These are phyloP conservation scores for Ramichloridium luteum DNA, from an alignment of 2,329 filamentous ascomycete species.

Conservation along the genomic window DNA sequence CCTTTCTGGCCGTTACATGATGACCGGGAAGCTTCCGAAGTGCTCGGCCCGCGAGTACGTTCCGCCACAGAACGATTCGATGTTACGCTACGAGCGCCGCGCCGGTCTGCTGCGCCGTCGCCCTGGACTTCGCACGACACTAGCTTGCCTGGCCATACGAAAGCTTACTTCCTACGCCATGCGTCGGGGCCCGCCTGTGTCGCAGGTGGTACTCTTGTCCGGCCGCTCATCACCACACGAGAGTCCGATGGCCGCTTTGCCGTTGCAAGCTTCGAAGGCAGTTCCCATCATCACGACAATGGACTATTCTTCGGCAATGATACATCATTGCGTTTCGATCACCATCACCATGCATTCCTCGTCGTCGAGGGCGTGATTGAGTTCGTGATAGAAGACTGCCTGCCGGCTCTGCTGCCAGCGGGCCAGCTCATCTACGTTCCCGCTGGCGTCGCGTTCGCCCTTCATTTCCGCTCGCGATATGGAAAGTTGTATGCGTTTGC, in stretches of 20 bases:
- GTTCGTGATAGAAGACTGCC: conserved; percentile 29
- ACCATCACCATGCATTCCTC: conserved; percentile 42
- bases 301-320: conserved; percentile 22
- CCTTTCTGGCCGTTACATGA: conserved; percentile 38
- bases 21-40: conserved; percentile 37
- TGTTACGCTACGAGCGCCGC: conserved; percentile 41
- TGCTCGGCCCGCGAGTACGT: conserved; percentile 44
- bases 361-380: conserved; percentile 36
- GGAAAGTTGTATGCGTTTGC: conserved; percentile 38
- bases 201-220: conserved; percentile 34
- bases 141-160: conserved; percentile 26
- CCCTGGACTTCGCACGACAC: conserved; percentile 34
- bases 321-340: conserved; percentile 31
- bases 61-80: conserved; percentile 44
- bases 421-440: conserved; percentile 40
- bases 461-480: conserved; percentile 36
- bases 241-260: conserved; percentile 40
- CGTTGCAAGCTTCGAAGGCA: conserved; percentile 42
- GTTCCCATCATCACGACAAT: conserved; percentile 24
- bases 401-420: conserved; percentile 28
- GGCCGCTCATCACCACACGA: conserved; percentile 38
- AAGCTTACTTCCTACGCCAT: conserved; percentile 41
- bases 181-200: conserved; percentile 39
- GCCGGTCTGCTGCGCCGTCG: conserved; percentile 33
- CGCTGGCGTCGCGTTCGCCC: conserved; percentile 33